Evolutionary conservation across 2,329 filamentous ascomycete species (phyloP).

Genomic region (Epichloe gansuensis): DNA sequence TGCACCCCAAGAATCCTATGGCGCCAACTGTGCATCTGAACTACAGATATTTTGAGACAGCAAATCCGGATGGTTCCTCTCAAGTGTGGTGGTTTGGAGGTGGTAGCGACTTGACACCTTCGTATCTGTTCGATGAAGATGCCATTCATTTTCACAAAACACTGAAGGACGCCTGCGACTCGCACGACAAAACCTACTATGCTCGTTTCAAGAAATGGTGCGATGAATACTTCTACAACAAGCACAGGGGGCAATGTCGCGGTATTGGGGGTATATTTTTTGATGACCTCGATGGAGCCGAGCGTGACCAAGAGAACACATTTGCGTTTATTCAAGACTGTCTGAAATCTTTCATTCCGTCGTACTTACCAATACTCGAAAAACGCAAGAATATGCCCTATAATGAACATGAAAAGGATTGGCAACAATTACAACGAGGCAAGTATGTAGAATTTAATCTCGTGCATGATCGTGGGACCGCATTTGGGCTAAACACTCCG

Average conservation of each 20-base stretch:
- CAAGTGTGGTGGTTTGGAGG: constrained; percentile 98
- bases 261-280: constrained; percentile 97
- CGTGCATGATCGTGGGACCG: constrained; percentile 88
- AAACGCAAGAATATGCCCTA: constrained; percentile 86
- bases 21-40: constrained; percentile 96
- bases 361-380: constrained; percentile 80
- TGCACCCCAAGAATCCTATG: constrained; percentile 92
- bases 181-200: constrained; percentile 85
- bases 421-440: constrained; percentile 92
- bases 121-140: constrained; percentile 93
- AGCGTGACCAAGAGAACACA: constrained; percentile 76
- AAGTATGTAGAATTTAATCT: constrained; percentile 98
- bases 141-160: constrained; percentile 92
- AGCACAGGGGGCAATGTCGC: constrained; percentile 75
- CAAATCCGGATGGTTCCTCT: constrained; percentile 63
- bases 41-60: constrained; percentile 97
- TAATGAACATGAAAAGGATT: constrained; percentile 75
- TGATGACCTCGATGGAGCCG: constrained; percentile 81
- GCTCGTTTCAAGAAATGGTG: constrained; percentile 96
- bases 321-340: constrained; percentile 84
- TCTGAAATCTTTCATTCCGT: constrained; percentile 75
- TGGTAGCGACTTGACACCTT: constrained; percentile 83
- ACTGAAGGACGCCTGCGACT: constrained; percentile 85
- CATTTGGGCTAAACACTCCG: constrained; percentile 87
- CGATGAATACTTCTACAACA: constrained; percentile 92